Base-by-base conservation (phyloP, 495 filamentous ascomycete genomes). In the Poronia punctata region DNA sequence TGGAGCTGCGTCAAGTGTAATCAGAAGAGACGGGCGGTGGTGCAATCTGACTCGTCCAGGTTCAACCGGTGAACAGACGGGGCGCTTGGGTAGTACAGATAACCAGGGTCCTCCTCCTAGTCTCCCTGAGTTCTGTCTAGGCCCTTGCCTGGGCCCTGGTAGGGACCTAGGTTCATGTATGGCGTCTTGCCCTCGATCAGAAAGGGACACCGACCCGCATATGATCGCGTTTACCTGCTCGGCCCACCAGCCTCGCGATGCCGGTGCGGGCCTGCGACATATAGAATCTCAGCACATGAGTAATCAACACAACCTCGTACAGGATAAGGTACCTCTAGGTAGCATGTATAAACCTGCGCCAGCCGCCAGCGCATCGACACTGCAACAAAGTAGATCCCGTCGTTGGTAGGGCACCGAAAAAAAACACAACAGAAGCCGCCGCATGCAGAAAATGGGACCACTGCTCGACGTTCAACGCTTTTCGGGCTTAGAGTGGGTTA, bases 1-100 rank as follows among this genome's bases (percentile, higher is more conserved):
- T 10, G 25, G 10, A 19, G 28, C 37, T 7, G 8, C 12, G 38
- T 16, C 28, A 1, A 40, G 19, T n/a, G 14, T 27, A 27, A 33
- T 27, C 15, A 24, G 28, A 23, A 33, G 31, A 9, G 33, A 31
- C n/a, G n/a, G n/a, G 26, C 18, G 19, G 27, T 21, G 5, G 28
- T 23, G 19, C 19, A 25, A 44, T 44, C 37, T 35, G 41, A 44
- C 41, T 44, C 41, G 33, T 10, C 37, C 41, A 20, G 16, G 14
- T 45, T 36, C 27, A 37, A 45, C 42, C 42, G 42, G 42, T 45
- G 34, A 38, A 33, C 22, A 32, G 17, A 21, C 28, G 35, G 42
- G 25, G 35, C 24, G 30, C 15, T 38, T 26, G 28, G 38, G 42
- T 45, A 19, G 42, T 23, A 45, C 42, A n/a, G 42, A 27, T n/a